A percentile compares a stretch with the other conserved stretches of the same genome.
These are phyloP conservation scores for Cystobasidium slooffiae DNA, from an alignment of 1,284 basidiomycete genomes.

Conservation along the genomic window DNA sequence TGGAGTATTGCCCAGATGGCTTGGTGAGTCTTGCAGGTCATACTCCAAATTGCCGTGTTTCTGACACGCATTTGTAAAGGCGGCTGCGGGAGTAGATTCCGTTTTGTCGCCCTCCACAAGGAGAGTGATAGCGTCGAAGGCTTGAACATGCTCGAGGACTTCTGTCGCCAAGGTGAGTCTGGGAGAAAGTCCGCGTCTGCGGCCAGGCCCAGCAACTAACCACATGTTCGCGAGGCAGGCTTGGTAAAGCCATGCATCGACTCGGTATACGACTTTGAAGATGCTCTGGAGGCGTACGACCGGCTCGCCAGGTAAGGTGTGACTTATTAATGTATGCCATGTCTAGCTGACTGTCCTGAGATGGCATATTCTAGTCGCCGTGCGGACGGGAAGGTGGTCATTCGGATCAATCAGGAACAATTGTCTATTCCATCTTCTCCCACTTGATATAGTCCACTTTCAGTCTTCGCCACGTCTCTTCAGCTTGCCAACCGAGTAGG, in stretches of 20 bases:
- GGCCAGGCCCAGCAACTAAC: not conserved
- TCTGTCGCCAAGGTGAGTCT: not conserved
- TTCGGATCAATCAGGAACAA: not conserved
- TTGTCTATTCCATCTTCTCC: slow-evolving; percentile 35
- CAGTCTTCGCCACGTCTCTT: slow-evolving; percentile 38
- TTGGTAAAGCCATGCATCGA: slow-evolving; percentile 15
- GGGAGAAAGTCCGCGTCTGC: not conserved
- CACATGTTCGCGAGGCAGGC: not conserved
- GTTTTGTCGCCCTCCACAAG: not conserved
- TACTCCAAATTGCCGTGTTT: not conserved
- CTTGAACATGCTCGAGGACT: not conserved
- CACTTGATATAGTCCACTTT: slow-evolving; percentile 38
- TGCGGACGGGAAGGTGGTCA: slow-evolving; percentile 28
- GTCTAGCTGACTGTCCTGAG: not conserved
- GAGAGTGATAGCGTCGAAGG: not conserved
- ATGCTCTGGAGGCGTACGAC: slow-evolving; percentile 2
- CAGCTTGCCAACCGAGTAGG: slow-evolving; percentile 75
- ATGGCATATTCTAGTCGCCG: not conserved
- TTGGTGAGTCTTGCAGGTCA: slow-evolving; percentile 7
- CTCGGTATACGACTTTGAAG: slow-evolving; percentile 15
- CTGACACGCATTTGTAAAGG: not conserved
- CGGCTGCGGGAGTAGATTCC: not conserved
- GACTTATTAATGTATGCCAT: not conserved
- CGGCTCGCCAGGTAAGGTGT: slow-evolving; percentile 2
- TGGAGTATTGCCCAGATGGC: not conserved